phyloP scores from a whole-genome alignment of 2,329 filamentous ascomycete genomes.

The Colletotrichum viniferum region DNA sequence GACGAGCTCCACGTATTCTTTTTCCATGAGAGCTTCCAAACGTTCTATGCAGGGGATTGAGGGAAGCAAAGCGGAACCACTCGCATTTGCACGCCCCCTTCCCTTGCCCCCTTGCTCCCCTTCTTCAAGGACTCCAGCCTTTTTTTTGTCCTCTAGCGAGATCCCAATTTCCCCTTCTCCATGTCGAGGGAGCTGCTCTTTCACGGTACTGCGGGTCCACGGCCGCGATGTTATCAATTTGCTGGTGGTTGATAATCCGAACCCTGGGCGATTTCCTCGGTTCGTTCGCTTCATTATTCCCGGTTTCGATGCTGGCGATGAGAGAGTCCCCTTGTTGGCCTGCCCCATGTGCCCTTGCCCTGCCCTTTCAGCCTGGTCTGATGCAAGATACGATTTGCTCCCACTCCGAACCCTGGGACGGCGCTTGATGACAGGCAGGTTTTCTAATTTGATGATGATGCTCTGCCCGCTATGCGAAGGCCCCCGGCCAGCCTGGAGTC shows the following conservation, averaged over 20 bases:
- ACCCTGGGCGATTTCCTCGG: not conserved
- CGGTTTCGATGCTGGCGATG: not conserved
- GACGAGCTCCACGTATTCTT: not conserved
- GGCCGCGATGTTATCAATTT: not conserved
- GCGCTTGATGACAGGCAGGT: not conserved
- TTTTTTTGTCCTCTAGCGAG: not conserved
- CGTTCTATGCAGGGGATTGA: slow-evolving; percentile 8
- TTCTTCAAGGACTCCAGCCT: not conserved
- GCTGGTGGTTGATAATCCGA: not conserved
- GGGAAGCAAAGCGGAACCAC: not conserved
- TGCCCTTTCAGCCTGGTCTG: not conserved
- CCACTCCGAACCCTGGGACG: not conserved
- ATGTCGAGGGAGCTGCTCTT: not conserved
- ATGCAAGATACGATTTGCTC: not conserved
- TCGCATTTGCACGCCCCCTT: not conserved
- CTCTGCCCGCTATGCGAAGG: not conserved
- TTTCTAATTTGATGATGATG: not conserved
- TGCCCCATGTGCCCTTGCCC: not conserved
- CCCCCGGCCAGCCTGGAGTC: not conserved
- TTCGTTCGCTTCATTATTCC: slow-evolving; percentile 5
- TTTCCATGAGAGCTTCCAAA: slow-evolving; percentile 16
- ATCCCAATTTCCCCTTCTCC: slow-evolving; percentile 4
- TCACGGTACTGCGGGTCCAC: not conserved
- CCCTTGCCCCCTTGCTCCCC: not conserved
- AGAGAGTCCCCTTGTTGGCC: not conserved